These are phyloP conservation scores for Arthrobotrys megalospora DNA, from an alignment of 2,329 filamentous ascomycete genomes.

Conservation along the genomic window DNA sequence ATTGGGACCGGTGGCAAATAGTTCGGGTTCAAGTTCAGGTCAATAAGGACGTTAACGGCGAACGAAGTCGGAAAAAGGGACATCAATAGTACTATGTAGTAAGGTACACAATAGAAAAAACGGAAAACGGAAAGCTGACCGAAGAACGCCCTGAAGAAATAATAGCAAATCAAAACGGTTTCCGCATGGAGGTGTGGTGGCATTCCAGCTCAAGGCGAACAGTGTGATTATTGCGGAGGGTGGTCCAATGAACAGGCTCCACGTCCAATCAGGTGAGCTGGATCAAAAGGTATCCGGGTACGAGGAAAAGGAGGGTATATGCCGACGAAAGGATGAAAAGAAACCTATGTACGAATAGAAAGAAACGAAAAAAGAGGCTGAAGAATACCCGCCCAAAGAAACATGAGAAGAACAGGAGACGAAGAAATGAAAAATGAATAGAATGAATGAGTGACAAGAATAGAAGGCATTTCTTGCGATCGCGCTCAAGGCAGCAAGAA, in stretches of 20 bases:
- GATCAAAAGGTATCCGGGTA: slow-evolving; percentile 7
- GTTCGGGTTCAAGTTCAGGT: not conserved
- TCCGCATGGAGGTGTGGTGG: slow-evolving; percentile 6
- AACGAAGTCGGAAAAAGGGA: slow-evolving; percentile 1
- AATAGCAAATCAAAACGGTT: slow-evolving; percentile 33
- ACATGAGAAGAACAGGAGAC: slow-evolving; percentile 11
- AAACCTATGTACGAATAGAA: slow-evolving; percentile 37
- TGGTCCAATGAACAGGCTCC: slow-evolving; percentile 52
- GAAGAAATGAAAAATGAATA: slow-evolving; percentile 28
- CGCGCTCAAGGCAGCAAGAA: slow-evolving; percentile 42
- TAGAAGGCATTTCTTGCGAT: slow-evolving; percentile 25
- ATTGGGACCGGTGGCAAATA: not conserved
- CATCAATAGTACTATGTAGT: slow-evolving; percentile 24
- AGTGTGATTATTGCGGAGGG: slow-evolving; percentile 17
- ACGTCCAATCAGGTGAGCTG: slow-evolving; percentile 55
- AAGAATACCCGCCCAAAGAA: slow-evolving; percentile 38
- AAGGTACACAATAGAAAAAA: slow-evolving; percentile 15
- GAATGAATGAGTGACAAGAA: slow-evolving; percentile 29
- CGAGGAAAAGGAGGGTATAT: slow-evolving; percentile 5
- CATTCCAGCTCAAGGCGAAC: slow-evolving; percentile 23
- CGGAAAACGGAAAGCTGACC: slow-evolving; percentile 5
- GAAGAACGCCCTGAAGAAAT: slow-evolving; percentile 30
- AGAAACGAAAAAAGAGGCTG: slow-evolving; percentile 20
- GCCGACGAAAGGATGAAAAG: slow-evolving; percentile 19
- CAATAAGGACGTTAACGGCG: not conserved